Base-by-base conservation (phyloP, 2,329 filamentous ascomycete genomes). In the Lecanicillium sp. region DNA sequence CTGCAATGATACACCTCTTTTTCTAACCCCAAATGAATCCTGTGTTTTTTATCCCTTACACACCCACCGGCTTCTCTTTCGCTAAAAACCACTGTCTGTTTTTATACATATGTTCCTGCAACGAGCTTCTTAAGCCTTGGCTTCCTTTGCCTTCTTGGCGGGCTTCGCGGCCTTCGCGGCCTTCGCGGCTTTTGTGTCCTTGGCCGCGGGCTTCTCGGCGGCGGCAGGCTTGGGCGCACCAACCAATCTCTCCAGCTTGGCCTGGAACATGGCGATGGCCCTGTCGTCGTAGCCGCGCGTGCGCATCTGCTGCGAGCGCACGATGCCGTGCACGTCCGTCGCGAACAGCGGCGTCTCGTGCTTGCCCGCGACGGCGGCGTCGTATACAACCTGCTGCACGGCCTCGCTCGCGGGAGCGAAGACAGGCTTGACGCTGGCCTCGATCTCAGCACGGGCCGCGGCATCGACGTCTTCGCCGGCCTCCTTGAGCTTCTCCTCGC, bases 211-310 rank as follows among this genome's bases (percentile, higher is more conserved):
- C 15, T 17, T 7, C n/a, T 39, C 45, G 11, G 36, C 14, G 20
- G 37, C 27, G 9, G 26, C 39, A 14, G 40, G 14, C 33, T 49
- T 49, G 14, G 40, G 32, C 5, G 19, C 24, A 37, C 54, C 49
- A 9, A 47, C 44, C 11, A 70, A 50, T 41, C 63, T 60, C 33
- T 55, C 53, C 39, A 71, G 48, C 62, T 71, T 72, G 23, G 52
- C 60, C 61, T 71, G 63, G 48, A 72, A 72, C 32, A 55, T 59
- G 43, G 62, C 59, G 40, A 63, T 59, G 24, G 70, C 61, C 38
- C 52, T 56, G 12, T 51, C 51, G 17, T 55, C 54, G 54, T 69
- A 72, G 36, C 67, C 67, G 53, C 63, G 62, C 12, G 64, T 58
- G 46, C 65, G 59, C 48, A 69, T 51, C 38, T 69, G 67, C 61